Evolutionary conservation across 2,329 filamentous ascomycete genomes (phyloP).

Genomic region (Penicillium sp.): DNA sequence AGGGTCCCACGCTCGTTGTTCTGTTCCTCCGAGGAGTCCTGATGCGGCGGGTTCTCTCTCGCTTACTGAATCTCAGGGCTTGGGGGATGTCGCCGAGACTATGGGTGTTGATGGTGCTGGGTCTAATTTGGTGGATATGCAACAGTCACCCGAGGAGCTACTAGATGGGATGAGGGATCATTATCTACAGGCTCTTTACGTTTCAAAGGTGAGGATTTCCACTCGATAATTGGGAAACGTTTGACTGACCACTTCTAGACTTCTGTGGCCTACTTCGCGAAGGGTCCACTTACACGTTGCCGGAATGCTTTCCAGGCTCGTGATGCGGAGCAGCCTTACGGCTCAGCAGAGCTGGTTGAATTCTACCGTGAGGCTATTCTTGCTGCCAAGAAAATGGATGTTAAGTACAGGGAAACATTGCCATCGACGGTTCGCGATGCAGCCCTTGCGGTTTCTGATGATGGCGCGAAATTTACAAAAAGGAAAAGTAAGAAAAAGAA

Average conservation of each 20-base stretch:
- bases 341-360: conserved; percentile 31
- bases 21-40: conserved; percentile 10
- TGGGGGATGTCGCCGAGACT: not conserved
- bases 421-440: conserved; percentile 41
- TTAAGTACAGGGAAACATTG: conserved; percentile 49
- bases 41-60: conserved; percentile 4
- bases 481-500: conserved; percentile 43
- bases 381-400: conserved; percentile 48
- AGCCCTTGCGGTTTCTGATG: conserved; percentile 38
- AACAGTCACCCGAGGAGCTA: conserved; percentile 37
- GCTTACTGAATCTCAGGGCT: conserved; percentile 19
- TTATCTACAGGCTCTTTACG: conserved; percentile 46
- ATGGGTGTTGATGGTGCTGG: conserved; percentile 17
- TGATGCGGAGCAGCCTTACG: conserved; percentile 22
- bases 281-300: conserved; percentile 50
- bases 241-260: conserved; percentile 33
- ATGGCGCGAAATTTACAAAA: conserved; percentile 32
- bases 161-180: conserved; percentile 40
- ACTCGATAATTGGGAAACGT: not conserved
- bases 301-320: conserved; percentile 40
- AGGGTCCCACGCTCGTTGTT: conserved; percentile 17
- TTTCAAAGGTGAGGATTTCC: conserved; percentile 39
- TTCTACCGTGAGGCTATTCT: conserved; percentile 46
- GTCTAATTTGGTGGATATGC: conserved; percentile 13
- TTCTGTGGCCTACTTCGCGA: conserved; percentile 53